Percentiles rank a stretch among this genome's conserved stretches.
These are phyloP conservation scores for Fragaria iinumae DNA, from an alignment of 306 rosid species.

Conservation along the genomic window DNA sequence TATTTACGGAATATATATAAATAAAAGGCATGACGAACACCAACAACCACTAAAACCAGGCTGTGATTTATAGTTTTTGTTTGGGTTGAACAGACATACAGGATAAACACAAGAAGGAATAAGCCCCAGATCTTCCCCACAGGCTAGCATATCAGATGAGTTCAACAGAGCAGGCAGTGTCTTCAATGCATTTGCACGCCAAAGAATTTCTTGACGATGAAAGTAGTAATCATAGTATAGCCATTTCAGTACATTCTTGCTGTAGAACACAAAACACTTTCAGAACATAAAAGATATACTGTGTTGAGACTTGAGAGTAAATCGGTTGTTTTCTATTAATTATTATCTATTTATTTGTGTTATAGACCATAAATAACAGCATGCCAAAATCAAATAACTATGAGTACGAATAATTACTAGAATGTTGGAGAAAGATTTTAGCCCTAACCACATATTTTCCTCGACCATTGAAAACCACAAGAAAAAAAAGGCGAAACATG, in stretches of 20 bases:
- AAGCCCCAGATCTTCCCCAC: constrained; percentile 97
- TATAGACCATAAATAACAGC: background rate
- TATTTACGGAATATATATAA: background rate
- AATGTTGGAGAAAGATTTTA: background rate
- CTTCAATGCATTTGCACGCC: constrained; percentile 93
- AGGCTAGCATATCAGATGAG: constrained; percentile 87
- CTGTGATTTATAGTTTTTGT: constrained; percentile 1
- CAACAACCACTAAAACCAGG: background rate
- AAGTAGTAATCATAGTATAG: constrained; percentile 88
- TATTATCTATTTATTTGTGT: background rate
- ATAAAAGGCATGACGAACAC: background rate
- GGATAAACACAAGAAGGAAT: constrained; percentile 98
- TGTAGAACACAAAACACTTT: constrained; percentile 31
- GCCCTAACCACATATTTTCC: constrained; percentile 2
- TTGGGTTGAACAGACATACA: constrained; percentile 44
- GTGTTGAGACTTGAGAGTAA: constrained; percentile 19
- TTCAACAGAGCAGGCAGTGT: constrained; percentile 87
- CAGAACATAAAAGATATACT: constrained; percentile 14
- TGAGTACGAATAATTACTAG: background rate
- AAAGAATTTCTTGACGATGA: constrained; percentile 92
- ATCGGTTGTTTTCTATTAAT: background rate
- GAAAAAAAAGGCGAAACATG: background rate
- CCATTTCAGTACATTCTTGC: constrained; percentile 76
- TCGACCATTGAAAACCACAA: background rate
- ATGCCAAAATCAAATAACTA: background rate